Conservation (phyloP, 2,329 filamentous ascomycete species). For the Aspergillus sclerotialis region DNA sequence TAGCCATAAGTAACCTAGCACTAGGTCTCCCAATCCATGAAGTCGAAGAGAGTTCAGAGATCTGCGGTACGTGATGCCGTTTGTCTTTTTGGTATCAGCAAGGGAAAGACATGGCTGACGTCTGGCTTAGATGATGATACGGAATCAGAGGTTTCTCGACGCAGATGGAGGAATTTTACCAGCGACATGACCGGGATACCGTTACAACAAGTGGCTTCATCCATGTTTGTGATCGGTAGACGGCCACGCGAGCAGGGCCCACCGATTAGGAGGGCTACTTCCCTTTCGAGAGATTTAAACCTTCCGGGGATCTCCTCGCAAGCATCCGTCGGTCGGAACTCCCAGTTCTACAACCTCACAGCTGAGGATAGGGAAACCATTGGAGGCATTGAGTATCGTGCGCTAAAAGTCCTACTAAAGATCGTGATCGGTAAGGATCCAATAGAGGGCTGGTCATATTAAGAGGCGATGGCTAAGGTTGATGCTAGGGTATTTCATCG, state of each 20-base stretch:
- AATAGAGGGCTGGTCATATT: not conserved
- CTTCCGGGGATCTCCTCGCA: constrained; percentile 38
- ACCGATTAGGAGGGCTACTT: constrained; percentile 9
- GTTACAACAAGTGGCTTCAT: constrained; percentile 6
- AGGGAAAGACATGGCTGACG: not conserved
- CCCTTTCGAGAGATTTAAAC: constrained; percentile 18
- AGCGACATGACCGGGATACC: not conserved
- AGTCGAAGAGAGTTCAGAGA: constrained; percentile 11
- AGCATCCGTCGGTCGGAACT: constrained; percentile 42
- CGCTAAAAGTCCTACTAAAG: constrained; percentile 44
- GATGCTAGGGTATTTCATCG: constrained; percentile 38
- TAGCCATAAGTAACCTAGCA: constrained; percentile 3
- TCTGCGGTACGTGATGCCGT: not conserved
- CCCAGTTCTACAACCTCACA: constrained; percentile 39
- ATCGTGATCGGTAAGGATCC: constrained; percentile 33
- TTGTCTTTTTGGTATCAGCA: not conserved
- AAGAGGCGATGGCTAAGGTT: not conserved
- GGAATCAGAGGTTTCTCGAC: not conserved
- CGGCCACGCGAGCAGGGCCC: constrained; percentile 6
- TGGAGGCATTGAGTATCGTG: constrained; percentile 48
- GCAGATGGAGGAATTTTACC: not conserved
- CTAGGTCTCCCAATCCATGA: constrained; percentile 19
- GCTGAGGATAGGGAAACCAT: constrained; percentile 38
- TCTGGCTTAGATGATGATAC: not conserved
- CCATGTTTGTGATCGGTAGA: constrained; percentile 6